Base-by-base conservation (phyloP, 2,329 filamentous ascomycete species). In the Botrytis hyacinthi region DNA sequence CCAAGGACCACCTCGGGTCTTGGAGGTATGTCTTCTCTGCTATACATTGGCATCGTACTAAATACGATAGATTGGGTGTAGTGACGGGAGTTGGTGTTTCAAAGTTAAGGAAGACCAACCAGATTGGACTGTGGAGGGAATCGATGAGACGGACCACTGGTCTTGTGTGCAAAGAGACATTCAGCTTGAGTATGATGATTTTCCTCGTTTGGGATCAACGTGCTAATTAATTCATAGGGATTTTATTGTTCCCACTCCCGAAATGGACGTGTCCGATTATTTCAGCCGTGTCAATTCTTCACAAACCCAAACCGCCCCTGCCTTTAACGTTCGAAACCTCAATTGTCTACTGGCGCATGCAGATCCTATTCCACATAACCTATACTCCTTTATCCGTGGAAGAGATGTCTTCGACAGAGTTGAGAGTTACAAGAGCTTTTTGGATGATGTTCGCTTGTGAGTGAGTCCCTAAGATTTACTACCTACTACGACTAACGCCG, bases 131-230 rank as follows among this genome's bases (percentile, higher is more conserved):
- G 74, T 81, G 44, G 76, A 80, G 48, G 80, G 79, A 10, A 35
- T 80, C 26, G 80, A 80, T 76, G 78, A 80, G 66, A 76, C 76
- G 4, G 74, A 79, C 73, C 78, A 79, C 60, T 81, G 79, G 79
- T 65, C 74, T 22, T 78, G 77, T 62, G 68, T 76, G 14, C 70
- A 75, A 9, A 73, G 60, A 57, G 75, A 76, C 37, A 29, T 75
- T 22, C 57, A 67, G 3, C 26, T 76, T 8, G 71, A 70, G 79
- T 79, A 73, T 48, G 74, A 68, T 20, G 32, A 5, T 35, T 22
- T 9, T 29, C 0, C 16, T 18, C 18, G 8, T 29, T 42, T 16
- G 32, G 2, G 14, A 59, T 10, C n/a, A 18, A 10, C 35, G 37
- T 73, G 29, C 51, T 73, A 44, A 70, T 35, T 20, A 3, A 6